Base-by-base conservation (phyloP, 106 monocot genomes). In the Alisma plantagoaquatica region DNA sequence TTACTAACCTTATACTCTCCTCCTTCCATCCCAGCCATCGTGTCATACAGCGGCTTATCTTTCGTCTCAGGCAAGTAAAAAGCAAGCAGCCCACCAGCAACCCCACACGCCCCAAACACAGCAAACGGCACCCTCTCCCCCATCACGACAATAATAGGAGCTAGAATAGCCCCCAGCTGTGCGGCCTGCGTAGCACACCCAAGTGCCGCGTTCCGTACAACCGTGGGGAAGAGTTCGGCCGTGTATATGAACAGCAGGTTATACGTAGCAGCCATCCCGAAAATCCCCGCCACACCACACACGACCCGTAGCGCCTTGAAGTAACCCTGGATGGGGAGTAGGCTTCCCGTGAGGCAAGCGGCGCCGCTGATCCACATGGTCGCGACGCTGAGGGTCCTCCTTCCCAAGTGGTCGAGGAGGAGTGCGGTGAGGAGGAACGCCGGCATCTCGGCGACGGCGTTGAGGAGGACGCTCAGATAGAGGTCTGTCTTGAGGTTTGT, bases 401-500 rank as follows among this genome's bases (percentile, higher is more conserved):
- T 55, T 24, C 87, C 87, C 8, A 81, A 55, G 15, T 58, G 29
- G 15, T 72, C 68, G 25, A 90, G 41, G 1, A 84, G 55, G 9
- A 74, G 5, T 0, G 84, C 72, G 0, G 90, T 80, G 18, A 84
- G 61, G 9, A 67, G 2, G 43, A 59, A 80, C 0, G 84, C 90
- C 3, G 90, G 84, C 73, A 90, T 65, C 62, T 90, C 90, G 4
- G 80, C 55, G 2, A 90, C 33, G 8, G 90, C 54, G 45, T 84
- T 90, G 33, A 84, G 60, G 16, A 72, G 2, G 10, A 90, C 90
- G 50, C 53, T 80, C 27, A 77, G 56, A 53, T 90, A 77, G 33
- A 84, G 56, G 54, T 84, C 77, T 18, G 84, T 90, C 33, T 69
- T 74, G 38, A 90, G 73, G 57, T 90, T 90, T 41, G 77, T 84